Conservation (phyloP, 805 yeast genomes). For the Lipomyces oligophaga region DNA sequence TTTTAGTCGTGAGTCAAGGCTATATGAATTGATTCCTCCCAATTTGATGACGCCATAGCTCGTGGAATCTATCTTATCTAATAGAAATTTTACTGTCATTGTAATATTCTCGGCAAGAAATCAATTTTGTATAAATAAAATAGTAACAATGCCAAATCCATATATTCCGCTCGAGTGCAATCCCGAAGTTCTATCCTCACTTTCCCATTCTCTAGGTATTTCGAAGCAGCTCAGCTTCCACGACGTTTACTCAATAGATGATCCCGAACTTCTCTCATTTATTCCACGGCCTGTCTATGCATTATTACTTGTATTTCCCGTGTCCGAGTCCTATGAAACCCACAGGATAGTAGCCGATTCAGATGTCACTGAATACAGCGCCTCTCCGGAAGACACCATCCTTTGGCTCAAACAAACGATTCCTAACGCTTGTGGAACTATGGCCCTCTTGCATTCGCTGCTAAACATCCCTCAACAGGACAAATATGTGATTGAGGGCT, state of each 20-base stretch:
- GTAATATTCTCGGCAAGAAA: too few relatives aligned
- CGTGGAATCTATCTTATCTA: too few relatives aligned
- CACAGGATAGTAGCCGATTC: conserved; percentile 46
- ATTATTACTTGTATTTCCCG: conserved; percentile 76
- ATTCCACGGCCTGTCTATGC: conserved; percentile 79
- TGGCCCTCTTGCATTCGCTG: conserved; percentile 72
- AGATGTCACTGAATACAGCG: conserved; percentile 21
- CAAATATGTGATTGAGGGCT: conserved; percentile 32
- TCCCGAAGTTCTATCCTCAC: conserved; percentile 73
- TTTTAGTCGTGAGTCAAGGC: too few relatives aligned
- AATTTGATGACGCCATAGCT: too few relatives aligned
- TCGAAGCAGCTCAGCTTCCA: conserved; percentile 56
- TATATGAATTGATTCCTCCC: too few relatives aligned
- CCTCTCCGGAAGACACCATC: conserved; percentile 35
- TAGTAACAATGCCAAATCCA: too few relatives aligned
- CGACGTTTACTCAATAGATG: conserved; percentile 83
- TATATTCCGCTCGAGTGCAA: conserved; percentile 82
- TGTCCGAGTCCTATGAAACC: conserved; percentile 58
- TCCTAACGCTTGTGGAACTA: conserved; percentile 87
- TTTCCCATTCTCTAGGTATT: conserved; percentile 67
- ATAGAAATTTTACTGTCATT: too few relatives aligned
- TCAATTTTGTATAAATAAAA: too few relatives aligned
- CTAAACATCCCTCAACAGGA: conserved; percentile 39
- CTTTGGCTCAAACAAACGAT: conserved; percentile 80
- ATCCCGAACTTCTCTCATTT: conserved; percentile 72